Evolutionary conservation across 1,284 basidiomycete species (phyloP).

Genomic region (Taiwanofungus camphoratus): DNA sequence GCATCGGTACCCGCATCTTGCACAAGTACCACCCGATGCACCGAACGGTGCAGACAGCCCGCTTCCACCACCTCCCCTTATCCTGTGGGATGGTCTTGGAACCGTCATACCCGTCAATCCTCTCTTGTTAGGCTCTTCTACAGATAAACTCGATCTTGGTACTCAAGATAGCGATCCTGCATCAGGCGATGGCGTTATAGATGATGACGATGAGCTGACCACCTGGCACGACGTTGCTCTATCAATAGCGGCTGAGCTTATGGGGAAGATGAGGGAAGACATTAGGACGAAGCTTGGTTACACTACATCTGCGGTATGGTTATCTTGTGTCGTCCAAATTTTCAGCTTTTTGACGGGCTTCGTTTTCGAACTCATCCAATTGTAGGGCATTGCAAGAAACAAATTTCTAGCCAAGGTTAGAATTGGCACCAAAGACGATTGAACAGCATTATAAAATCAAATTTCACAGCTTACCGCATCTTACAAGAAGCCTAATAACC

Average conservation of each 20-base stretch:
- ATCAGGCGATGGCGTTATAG: conserved; percentile 13
- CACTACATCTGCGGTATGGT: conserved; percentile 83
- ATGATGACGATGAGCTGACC: conserved; percentile 30
- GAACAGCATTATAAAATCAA: too few relatives aligned
- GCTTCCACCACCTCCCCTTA: conserved; percentile 71
- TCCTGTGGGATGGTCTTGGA: conserved; percentile 65
- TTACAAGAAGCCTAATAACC: conserved; percentile 84
- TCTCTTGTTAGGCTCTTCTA: conserved; percentile 16
- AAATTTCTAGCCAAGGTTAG: conserved; percentile 90
- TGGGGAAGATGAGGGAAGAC: conserved; percentile 69
- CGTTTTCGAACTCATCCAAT: neutral
- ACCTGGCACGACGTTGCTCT: conserved; percentile 94
- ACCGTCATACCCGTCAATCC: conserved; percentile 65
- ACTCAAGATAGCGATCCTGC: conserved; percentile 11
- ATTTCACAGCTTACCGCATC: conserved; percentile 71
- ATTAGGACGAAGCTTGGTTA: conserved; percentile 80
- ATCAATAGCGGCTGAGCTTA: conserved; percentile 84
- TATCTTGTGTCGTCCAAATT: neutral
- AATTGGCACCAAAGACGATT: too few relatives aligned
- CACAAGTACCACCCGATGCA: conserved; percentile 61
- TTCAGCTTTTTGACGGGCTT: neutral
- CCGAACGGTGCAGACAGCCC: conserved; percentile 74
- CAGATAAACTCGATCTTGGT: conserved; percentile 9
- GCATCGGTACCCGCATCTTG: conserved; percentile 72
- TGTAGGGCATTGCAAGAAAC: conserved; percentile 85